Conservation (phyloP, 2,329 filamentous ascomycete species). For the Hymenoscyphus infarciens region DNA sequence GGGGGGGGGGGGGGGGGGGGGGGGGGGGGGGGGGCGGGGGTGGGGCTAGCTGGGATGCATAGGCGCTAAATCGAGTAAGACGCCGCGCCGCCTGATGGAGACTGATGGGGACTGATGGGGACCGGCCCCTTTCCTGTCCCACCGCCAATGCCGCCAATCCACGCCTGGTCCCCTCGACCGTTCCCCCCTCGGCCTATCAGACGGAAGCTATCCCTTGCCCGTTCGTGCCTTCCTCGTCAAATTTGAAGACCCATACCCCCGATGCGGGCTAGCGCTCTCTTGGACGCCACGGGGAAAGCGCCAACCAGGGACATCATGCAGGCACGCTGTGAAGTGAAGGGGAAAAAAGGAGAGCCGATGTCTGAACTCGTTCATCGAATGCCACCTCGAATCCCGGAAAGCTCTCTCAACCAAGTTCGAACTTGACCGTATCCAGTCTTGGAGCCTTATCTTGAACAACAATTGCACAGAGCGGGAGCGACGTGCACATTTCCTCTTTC, state of each 20-base stretch:
- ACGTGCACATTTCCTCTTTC: conserved; percentile 26
- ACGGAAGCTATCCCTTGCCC: background rate
- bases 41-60: background rate
- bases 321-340: background rate
- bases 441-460: background rate
- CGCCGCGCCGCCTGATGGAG: no score
- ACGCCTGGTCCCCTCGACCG: background rate
- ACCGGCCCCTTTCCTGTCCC: no score
- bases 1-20: no score
- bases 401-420: background rate
- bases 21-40: background rate
- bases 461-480: background rate
- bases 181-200: background rate
- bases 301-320: background rate
- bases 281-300: background rate
- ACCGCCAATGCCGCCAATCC: no score
- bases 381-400: background rate
- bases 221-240: background rate
- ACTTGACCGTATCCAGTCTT: conserved; percentile 8
- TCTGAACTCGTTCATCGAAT: background rate
- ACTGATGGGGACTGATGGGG: no score
- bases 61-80: no score
- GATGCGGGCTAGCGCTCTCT: background rate
- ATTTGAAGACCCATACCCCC: background rate
- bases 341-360: background rate